Conservation (phyloP, 495 filamentous ascomycete species). For the Gamarada debralockiae region DNA sequence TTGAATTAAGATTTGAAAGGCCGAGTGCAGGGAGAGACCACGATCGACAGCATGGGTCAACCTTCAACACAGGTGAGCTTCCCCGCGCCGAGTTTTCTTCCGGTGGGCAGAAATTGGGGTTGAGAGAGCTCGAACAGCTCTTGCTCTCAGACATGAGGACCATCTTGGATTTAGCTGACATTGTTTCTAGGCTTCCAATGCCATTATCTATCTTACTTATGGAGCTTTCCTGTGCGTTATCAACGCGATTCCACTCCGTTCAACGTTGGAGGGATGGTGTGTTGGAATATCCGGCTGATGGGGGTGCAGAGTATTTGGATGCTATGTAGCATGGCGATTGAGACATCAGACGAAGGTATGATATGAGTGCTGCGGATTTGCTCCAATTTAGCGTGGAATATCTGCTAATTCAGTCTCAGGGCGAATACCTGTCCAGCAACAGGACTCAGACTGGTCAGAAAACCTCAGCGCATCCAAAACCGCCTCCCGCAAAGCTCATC, state of each 20-base stretch:
- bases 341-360: constrained; percentile 59
- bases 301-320: constrained; percentile 51
- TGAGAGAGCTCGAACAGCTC: too few relatives aligned
- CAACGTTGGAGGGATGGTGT: too few relatives aligned
- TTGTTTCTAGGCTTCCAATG: constrained; percentile 37
- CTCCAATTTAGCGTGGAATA: not conserved
- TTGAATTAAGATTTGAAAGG: too few relatives aligned
- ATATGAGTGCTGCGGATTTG: not conserved
- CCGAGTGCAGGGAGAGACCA: too few relatives aligned
- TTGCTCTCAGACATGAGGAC: too few relatives aligned
- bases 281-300: not conserved
- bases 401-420: constrained; percentile 18
- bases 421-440: constrained; percentile 64
- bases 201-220: constrained; percentile 72
- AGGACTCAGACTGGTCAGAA: constrained; percentile 72
- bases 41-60: constrained; percentile 50
- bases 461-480: not conserved
- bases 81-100: too few relatives aligned
- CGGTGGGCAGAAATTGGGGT: too few relatives aligned
- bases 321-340: constrained; percentile 62
- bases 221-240: constrained; percentile 60
- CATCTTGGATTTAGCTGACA: too few relatives aligned
- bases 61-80: constrained; percentile 63
- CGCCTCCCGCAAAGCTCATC: not conserved
- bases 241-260: too few relatives aligned